Percentiles rank a stretch among this genome's conserved stretches.
These are phyloP conservation scores for Crithidia brevicula DNA, from an alignment of 208 protist genomes.

Conservation along the genomic window DNA sequence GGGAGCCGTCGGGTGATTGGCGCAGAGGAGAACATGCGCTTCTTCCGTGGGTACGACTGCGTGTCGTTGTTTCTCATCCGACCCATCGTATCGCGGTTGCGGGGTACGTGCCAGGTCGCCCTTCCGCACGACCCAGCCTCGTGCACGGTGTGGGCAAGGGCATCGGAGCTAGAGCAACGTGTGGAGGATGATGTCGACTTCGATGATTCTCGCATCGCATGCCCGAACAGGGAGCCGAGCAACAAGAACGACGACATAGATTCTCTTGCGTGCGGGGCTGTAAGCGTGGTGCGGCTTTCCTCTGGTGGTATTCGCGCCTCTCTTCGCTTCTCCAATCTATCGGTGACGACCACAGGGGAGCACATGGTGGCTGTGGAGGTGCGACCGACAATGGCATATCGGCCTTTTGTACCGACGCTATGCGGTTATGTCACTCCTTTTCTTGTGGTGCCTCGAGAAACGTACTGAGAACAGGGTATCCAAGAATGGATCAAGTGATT, in stretches of 20 bases:
- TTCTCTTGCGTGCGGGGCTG: background rate
- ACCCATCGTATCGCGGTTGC: slow-evolving; percentile 42
- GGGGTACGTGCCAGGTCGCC: slow-evolving; percentile 27
- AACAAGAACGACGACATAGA: background rate
- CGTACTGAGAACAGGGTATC: no score
- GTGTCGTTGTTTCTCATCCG: slow-evolving; percentile 55
- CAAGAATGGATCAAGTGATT: no score
- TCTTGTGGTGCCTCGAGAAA: slow-evolving; percentile 60
- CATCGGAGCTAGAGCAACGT: background rate
- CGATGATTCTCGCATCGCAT: no score
- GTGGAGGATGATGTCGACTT: background rate
- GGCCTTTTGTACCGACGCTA: slow-evolving; percentile 61
- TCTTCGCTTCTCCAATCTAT: slow-evolving; percentile 46
- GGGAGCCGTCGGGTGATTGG: no score
- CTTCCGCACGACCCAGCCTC: slow-evolving; percentile 17
- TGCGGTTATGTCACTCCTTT: slow-evolving; percentile 68
- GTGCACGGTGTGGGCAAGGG: background rate
- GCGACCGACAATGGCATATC: slow-evolving; percentile 41
- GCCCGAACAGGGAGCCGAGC: no score
- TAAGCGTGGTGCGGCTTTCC: slow-evolving; percentile 4
- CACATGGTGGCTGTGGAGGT: slow-evolving; percentile 73
- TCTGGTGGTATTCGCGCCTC: background rate
- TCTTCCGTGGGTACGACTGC: slow-evolving; percentile 50
- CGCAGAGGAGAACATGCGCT: background rate
- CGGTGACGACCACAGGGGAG: slow-evolving; percentile 53